These are phyloP conservation scores for Coprinopsis cinerea DNA, from an alignment of 768 basidiomycete species.

Conservation along the genomic window DNA sequence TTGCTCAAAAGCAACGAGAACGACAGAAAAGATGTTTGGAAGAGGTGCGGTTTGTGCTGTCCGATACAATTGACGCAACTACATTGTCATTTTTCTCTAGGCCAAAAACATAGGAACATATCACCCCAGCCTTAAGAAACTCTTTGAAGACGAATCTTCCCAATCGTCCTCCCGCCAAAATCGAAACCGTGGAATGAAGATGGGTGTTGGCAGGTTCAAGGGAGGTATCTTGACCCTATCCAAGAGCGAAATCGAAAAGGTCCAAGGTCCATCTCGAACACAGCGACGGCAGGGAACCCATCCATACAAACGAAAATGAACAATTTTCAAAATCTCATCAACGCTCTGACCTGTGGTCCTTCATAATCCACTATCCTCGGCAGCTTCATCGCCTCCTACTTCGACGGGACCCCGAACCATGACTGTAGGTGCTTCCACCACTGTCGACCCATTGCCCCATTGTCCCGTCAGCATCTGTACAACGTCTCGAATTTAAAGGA, in stretches of 20 bases:
- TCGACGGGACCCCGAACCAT: neutral
- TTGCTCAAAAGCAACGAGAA: constrained; percentile 56
- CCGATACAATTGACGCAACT: neutral
- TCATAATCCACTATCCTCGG: neutral
- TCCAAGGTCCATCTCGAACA: constrained; percentile 20
- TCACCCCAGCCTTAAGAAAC: constrained; percentile 68
- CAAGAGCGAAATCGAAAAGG: constrained; percentile 49
- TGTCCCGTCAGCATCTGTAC: neutral
- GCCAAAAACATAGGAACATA: constrained; percentile 84
- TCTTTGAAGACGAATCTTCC: constrained; percentile 37
- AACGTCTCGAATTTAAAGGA: neutral
- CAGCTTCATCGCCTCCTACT: neutral
- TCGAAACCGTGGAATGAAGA: constrained; percentile 59
- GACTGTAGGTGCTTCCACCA: constrained; percentile 2
- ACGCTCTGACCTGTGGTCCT: constrained; percentile 2
- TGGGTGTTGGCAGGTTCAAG: constrained; percentile 76
- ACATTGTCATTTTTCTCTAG: constrained; percentile 28
- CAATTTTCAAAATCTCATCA: neutral
- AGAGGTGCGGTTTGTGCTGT: constrained; percentile 47
- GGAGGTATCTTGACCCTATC: constrained; percentile 65
- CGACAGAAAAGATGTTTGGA: constrained; percentile 50
- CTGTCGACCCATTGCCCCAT: no score
- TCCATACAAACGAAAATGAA: constrained; percentile 12
- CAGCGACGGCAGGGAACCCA: constrained; percentile 16
- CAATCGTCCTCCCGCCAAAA: constrained; percentile 30